Evolutionary conservation across 176 grass and related monocot genomes (phyloP).

Genomic region (Dendrocalamus sinicus): DNA sequence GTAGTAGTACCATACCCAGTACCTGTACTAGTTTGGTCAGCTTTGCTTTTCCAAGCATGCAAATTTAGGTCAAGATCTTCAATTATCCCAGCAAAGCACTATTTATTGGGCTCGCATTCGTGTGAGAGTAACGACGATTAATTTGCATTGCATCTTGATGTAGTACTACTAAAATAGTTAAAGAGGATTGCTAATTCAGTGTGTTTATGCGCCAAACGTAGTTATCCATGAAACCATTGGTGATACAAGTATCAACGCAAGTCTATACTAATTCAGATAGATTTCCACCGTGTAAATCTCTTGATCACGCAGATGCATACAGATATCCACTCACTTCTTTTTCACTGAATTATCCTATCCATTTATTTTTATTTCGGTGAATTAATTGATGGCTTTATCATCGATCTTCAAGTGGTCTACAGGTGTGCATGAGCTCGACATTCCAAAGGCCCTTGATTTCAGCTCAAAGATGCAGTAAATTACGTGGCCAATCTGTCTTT

Average conservation of each 20-base stretch:
- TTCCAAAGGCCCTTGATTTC: constrained; percentile 22
- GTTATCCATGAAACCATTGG: background rate
- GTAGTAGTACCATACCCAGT: background rate
- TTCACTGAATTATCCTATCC: background rate
- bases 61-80: background rate
- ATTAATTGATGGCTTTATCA: background rate
- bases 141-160: no score
- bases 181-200: background rate
- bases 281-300: constrained; percentile 9
- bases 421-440: constrained; percentile 21
- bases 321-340: background rate
- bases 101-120: constrained; percentile 39
- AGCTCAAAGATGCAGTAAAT: background rate
- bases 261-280: no score
- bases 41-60: constrained; percentile 15
- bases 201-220: background rate
- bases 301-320: constrained; percentile 2
- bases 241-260: background rate
- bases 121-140: constrained; percentile 10
- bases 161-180: background rate
- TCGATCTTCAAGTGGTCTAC: constrained; percentile 13
- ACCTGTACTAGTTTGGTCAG: background rate
- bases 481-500: background rate
- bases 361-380: background rate
- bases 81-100: constrained; percentile 25